A percentile compares a stretch with the other conserved stretches of the same genome.
Evolutionary conservation across 2,329 filamentous ascomycete species (phyloP).

Genomic region (Drechslera avenae): DNA sequence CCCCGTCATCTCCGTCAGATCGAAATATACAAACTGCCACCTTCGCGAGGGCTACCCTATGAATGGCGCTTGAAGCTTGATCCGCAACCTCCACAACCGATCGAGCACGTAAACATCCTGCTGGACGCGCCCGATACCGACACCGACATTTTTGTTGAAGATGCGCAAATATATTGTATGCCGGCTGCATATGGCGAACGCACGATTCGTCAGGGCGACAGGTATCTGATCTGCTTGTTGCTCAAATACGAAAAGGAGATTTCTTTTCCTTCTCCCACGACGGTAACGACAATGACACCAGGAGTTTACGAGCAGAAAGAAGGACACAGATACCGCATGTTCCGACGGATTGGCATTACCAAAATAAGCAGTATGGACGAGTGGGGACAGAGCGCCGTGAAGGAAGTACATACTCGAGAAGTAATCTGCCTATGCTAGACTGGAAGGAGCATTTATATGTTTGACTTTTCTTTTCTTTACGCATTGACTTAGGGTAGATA

Average conservation of each 20-base stretch:
- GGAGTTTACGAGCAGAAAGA: not conserved
- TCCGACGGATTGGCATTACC: slow-evolving; percentile 1
- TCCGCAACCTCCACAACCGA: not conserved
- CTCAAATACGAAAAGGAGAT: slow-evolving; percentile 1
- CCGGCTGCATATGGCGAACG: slow-evolving; percentile 6
- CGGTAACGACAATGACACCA: no score
- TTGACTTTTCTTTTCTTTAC: no score
- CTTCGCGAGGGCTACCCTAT: not conserved
- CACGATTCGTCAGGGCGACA: not conserved
- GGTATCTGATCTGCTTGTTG: slow-evolving; percentile 7
- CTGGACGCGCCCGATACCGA: slow-evolving; percentile 10
- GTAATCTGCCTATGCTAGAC: not conserved
- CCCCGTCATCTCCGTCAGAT: slow-evolving; percentile 3
- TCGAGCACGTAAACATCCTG: not conserved
- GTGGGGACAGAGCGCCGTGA: not conserved
- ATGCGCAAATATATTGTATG: slow-evolving; percentile 13
- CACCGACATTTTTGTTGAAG: slow-evolving; percentile 1
- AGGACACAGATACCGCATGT: not conserved
- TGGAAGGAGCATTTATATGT: no score
- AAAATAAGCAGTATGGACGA: not conserved
- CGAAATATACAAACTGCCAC: not conserved
- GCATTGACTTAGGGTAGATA: no score
- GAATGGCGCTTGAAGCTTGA: not conserved
- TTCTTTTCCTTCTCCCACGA: not conserved
- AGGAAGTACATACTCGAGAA: not conserved